A percentile compares a stretch with the other conserved stretches of the same genome.
Conservation (phyloP, 2,329 filamentous ascomycete species). For the Aspergillus piperis region DNA sequence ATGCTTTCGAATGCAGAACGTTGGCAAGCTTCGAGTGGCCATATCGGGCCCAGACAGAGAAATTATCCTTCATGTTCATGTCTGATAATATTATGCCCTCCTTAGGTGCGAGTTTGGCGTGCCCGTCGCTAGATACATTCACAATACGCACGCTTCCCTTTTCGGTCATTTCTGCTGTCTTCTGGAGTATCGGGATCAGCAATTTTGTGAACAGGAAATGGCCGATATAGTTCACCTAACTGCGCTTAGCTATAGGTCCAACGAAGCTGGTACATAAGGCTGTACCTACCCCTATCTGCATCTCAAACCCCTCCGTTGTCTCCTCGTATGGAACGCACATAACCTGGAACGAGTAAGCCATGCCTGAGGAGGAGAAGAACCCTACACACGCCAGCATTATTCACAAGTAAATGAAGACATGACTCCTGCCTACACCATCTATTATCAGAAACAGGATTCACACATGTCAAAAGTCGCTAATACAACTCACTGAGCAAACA, state of each 20-base stretch:
- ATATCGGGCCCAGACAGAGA: background rate
- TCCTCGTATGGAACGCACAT: conserved; percentile 5
- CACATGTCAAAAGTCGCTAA: no score
- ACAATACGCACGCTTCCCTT: background rate
- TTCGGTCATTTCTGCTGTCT: background rate
- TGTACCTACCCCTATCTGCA: conserved; percentile 2
- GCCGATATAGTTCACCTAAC: background rate
- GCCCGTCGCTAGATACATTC: background rate
- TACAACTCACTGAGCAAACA: no score
- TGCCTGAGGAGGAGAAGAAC: no score
- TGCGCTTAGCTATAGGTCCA: no score
- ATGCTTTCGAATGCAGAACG: background rate
- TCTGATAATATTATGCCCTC: background rate
- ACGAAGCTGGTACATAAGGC: no score
- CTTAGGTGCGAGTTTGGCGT: background rate
- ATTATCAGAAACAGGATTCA: no score
- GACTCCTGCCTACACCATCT: no score
- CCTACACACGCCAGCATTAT: background rate
- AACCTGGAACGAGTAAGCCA: background rate
- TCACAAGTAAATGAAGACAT: background rate
- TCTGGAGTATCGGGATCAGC: background rate
- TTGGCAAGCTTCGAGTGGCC: background rate
- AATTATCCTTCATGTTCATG: background rate
- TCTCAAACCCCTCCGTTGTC: conserved; percentile 3
- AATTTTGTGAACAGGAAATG: background rate